Percentiles rank a stretch among this genome's conserved stretches.
These are phyloP conservation scores for Phallus indusiatus DNA, from an alignment of 768 basidiomycete species.

Conservation along the genomic window DNA sequence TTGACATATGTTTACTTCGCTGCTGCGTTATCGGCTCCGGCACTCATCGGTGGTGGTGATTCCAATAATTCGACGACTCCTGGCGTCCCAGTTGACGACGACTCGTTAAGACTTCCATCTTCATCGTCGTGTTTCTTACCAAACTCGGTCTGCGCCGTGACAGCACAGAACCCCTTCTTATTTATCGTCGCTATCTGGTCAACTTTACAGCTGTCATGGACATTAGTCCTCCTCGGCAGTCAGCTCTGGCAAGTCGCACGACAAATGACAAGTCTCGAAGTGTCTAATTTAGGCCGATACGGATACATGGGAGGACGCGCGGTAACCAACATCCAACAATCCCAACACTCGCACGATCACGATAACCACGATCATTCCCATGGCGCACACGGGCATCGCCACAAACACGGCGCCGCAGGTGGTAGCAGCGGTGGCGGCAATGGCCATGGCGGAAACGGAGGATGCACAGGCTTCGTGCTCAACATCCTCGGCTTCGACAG, in stretches of 20 bases:
- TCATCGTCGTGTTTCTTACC: constrained; percentile 65
- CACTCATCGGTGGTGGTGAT: constrained; percentile 10
- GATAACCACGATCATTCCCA: constrained; percentile 27
- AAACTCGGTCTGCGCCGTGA: constrained; percentile 55
- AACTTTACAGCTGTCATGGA: constrained; percentile 94
- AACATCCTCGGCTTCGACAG: constrained; percentile 88
- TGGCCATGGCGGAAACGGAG: constrained; percentile 6
- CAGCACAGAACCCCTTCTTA: constrained; percentile 73
- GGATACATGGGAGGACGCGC: constrained; percentile 96
- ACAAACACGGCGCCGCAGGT: constrained; percentile 23
- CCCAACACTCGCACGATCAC: constrained; percentile 46
- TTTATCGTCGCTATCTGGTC: constrained; percentile 77
- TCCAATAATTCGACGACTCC: constrained; percentile 12
- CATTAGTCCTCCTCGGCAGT: constrained; percentile 70
- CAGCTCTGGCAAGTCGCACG: constrained; percentile 89
- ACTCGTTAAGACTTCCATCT: constrained; percentile 19
- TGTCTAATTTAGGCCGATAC: constrained; percentile 88
- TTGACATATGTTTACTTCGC: constrained; percentile 70
- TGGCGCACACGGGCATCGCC: constrained; percentile 34
- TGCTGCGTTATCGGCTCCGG: constrained; percentile 27
- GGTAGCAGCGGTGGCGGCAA: constrained; percentile 1
- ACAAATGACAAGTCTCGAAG: constrained; percentile 95
- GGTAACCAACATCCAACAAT: constrained; percentile 66
- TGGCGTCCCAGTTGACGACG: background rate
- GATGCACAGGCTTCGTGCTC: constrained; percentile 63